These are phyloP conservation scores for Pelargonium australe DNA, from an alignment of 441 rosid genomes.

Conservation along the genomic window DNA sequence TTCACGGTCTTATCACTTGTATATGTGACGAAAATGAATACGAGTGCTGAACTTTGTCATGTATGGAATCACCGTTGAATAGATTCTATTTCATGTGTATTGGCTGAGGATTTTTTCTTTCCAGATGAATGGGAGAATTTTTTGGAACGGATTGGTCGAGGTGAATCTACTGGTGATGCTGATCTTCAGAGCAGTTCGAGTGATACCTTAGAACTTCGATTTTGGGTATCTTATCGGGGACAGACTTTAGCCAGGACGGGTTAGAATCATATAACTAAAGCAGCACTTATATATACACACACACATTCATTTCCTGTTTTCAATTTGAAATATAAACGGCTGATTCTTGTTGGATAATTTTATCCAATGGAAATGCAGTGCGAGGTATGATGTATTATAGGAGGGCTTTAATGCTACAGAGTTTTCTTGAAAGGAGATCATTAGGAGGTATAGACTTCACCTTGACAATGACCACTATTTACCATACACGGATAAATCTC, in stretches of 20 bases:
- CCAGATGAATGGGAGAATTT: slow-evolving; percentile 98
- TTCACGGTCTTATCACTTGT: not conserved
- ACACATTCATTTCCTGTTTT: not conserved
- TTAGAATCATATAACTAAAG: slow-evolving; percentile 14
- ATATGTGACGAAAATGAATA: not conserved
- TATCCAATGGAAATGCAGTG: slow-evolving; percentile 40
- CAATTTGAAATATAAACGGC: not conserved
- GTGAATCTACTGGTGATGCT: slow-evolving; percentile 67
- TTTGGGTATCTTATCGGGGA: slow-evolving; percentile 99
- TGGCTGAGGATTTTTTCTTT: slow-evolving; percentile 1
- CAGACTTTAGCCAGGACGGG: slow-evolving; percentile 98
- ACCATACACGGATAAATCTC: not conserved
- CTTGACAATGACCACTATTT: slow-evolving; percentile 9
- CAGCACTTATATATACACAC: not conserved
- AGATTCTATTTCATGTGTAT: not conserved
- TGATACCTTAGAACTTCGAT: slow-evolving; percentile 90
- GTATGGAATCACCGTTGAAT: not conserved
- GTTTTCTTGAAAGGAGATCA: slow-evolving; percentile 64
- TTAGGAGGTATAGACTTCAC: slow-evolving; percentile 53
- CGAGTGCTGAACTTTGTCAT: slow-evolving; percentile 1
- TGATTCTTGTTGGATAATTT: not conserved
- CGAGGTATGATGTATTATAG: slow-evolving; percentile 99
- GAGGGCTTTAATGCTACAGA: slow-evolving; percentile 94
- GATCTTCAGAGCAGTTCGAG: slow-evolving; percentile 61
- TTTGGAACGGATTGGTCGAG: slow-evolving; percentile 90